A percentile compares a stretch with the other conserved stretches of the same genome.
These are phyloP conservation scores for Metarhizium humberi DNA, from an alignment of 2,329 filamentous ascomycete species.

Conservation along the genomic window DNA sequence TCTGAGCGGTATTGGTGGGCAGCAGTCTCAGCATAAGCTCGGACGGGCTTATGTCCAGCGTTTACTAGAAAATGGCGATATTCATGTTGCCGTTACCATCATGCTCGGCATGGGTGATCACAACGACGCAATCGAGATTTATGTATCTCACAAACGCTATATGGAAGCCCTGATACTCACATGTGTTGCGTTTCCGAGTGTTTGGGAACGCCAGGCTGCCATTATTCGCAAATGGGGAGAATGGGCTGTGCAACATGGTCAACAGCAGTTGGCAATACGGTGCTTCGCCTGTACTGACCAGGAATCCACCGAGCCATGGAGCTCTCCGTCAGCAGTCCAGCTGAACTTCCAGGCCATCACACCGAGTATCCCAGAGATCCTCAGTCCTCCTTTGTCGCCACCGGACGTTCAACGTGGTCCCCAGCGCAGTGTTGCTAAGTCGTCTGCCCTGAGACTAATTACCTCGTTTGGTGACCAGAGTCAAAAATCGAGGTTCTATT, in stretches of 20 bases:
- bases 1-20: conserved; percentile 73
- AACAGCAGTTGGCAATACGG: conserved; percentile 83
- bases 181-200: conserved; percentile 69
- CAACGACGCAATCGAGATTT: conserved; percentile 93
- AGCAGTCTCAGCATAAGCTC: conserved; percentile 75
- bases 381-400: conserved; percentile 67
- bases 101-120: conserved; percentile 86
- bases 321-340: conserved; percentile 66
- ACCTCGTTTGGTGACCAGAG: conserved; percentile 68
- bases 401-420: conserved; percentile 53
- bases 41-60: conserved; percentile 86
- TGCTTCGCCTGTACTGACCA: conserved; percentile 87
- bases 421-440: conserved; percentile 61
- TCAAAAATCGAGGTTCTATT: conserved; percentile 56
- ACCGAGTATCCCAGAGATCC: conserved; percentile 48
- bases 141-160: conserved; percentile 81
- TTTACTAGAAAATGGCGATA: conserved; percentile 77
- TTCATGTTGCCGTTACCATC: conserved; percentile 87
- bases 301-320: conserved; percentile 80
- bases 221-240: conserved; percentile 94
- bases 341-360: conserved; percentile 45
- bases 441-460: conserved; percentile 80
- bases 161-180: conserved; percentile 90
- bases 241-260: conserved; percentile 74
- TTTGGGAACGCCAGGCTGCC: conserved; percentile 86